Base-by-base conservation (phyloP, 371 early-diverging fungal species). In the Saksenaea vasiformis region DNA sequence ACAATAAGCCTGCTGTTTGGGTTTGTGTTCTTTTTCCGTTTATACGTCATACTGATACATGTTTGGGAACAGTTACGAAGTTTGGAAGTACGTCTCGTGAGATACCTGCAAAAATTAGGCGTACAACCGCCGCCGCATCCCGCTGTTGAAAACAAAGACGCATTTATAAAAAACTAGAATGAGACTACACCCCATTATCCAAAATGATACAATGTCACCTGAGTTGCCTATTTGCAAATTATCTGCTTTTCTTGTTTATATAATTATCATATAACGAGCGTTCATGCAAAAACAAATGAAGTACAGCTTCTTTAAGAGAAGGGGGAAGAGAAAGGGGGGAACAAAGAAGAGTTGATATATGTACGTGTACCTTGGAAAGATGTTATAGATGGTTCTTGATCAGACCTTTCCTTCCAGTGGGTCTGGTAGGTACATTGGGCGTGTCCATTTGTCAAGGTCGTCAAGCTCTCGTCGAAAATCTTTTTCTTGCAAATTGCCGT, bases 1-100 rank as follows among this genome's bases (percentile, higher is more conserved):
- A 95, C 66, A 97, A 94, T 66, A 79, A 81, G 10, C 71, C 86
- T 28, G 96, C 97, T n/a, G 58, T 80, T 8, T 56, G 70, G 63
- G 81, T 91, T 75, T 73, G 71, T 61, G 19, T 1, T 31, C 35
- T 43, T 22, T 14, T 35, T 51, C 14, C 34, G 10, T 44, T 39
- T 38, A 31, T n/a, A 53, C 5, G 22, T 27, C 1, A 51, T 5
- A 51, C 17, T 57, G 15, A 59, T 19, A 31, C 31, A 7, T 31
- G 31, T 31, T 31, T 31, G 31, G 31, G 7, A 2, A 31, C 56
- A 86, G 85, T 63, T 87, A 54, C 78, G 87, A 47, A 75, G 80
- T 9, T 58, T 80, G 68, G 87, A 87, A 58, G 76, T 84, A 57
- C 60, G 65, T 14, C 66, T 83, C 22, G 68, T 87, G 31, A 58